Evolutionary conservation across 2,329 filamentous ascomycete species (phyloP), one percentile per base, ranked within the genome.

Genomic region (Cytospora piceae): DNA sequence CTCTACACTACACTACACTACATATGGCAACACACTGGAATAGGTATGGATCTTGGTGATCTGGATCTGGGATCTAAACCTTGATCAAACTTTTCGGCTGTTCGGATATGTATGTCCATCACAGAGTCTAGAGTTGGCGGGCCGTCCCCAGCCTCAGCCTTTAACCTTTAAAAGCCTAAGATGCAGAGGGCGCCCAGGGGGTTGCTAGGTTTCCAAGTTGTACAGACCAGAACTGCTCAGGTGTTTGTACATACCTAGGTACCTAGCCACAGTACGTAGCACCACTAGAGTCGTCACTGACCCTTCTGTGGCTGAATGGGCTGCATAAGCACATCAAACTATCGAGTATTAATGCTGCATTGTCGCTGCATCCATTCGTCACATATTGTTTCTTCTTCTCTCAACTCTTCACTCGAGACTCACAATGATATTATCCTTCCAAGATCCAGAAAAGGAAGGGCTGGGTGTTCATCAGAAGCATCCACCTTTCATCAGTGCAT

Each of bases 301-400:
- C 42, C 42, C 42, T 20, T 4, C 20, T 56, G 39, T 27, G 34
- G 39, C 60, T 63, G 52, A 51, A 54, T 63, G 39, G 57, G 60
- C 24, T n/a, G 39, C 31, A 56, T 56, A 24, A 15, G 31, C 31
- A 29, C 12, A 34, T 15, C 3, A 34, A 31, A 32, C 37, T n/a
- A 34, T 54, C 59, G 56, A 51, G 31, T 57, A 57, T 57, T 57
- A 57, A 51, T 39, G 29, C 42, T 49, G 60, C 53, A 57, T 37
- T 49, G 61, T 37, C 61, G 31, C 61, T 34, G 53, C 49, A 31
- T 42, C 39, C 37, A n/a, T 42, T 42, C 46, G 34, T 32, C 8
- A 20, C 24, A 24, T 57, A 29, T 57, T 57, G 53, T 55, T 29
- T 63, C 53, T 37, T 29, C 29, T 20, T n/a, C 53, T 56, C 53